Percentiles rank a stretch among this genome's conserved stretches.
phyloP scores from a whole-genome alignment of 495 filamentous ascomycete species.

The Podospora bellae-mahoneyi region DNA sequence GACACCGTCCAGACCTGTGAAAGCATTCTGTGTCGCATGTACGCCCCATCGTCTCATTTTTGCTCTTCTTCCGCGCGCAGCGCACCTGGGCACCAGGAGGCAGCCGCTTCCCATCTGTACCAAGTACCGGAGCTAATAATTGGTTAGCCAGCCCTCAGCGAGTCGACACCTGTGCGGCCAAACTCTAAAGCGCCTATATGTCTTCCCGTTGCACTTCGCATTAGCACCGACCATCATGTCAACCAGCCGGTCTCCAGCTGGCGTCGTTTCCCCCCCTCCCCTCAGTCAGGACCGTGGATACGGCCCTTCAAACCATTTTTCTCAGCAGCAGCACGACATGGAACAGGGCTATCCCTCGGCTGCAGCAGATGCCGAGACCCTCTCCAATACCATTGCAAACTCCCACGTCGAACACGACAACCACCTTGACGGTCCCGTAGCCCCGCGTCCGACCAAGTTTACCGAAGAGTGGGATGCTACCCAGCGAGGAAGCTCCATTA shows the following conservation, averaged over 20 bases:
- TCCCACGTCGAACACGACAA: conserved; percentile 35
- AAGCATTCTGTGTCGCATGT: conserved; percentile 3
- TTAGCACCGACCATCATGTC: conserved; percentile 22
- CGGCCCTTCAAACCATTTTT: conserved; percentile 20
- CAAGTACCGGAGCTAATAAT: not conserved
- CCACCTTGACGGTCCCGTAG: conserved; percentile 22
- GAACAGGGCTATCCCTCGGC: conserved; percentile 18
- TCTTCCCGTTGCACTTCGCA: conserved; percentile 15
- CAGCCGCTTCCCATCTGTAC: not conserved
- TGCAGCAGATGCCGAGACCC: conserved; percentile 37
- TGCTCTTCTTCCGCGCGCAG: not conserved
- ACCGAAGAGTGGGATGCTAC: conserved; percentile 72
- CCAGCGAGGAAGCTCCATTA: conserved; percentile 60
- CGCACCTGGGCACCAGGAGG: too few relatives aligned
- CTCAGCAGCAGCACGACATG: conserved; percentile 20
- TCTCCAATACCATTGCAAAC: conserved; percentile 44
- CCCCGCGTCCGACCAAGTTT: conserved; percentile 47
- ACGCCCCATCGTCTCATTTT: not conserved
- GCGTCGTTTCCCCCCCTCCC: conserved; percentile 20
- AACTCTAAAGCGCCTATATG: conserved; percentile 9
- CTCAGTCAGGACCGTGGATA: conserved; percentile 19
- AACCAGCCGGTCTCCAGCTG: conserved; percentile 22
- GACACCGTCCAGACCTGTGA: not conserved
- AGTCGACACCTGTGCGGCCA: conserved; percentile 7
- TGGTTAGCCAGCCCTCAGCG: not conserved